Conservation (phyloP, 177 flowering plant species). For the Telopea speciosissima region DNA sequence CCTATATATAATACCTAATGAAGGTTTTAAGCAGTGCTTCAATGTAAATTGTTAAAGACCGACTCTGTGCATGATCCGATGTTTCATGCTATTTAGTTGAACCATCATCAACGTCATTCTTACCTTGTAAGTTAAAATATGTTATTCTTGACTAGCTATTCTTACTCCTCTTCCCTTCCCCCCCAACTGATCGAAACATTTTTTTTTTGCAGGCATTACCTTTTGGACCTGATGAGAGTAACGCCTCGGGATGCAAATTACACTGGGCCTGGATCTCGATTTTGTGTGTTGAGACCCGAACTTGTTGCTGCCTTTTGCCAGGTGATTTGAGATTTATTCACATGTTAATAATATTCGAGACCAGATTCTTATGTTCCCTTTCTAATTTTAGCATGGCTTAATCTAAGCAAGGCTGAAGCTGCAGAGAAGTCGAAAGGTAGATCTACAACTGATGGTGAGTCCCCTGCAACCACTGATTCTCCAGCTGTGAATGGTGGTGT, state of each 20-base stretch:
- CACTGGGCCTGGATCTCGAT: constrained; percentile 72
- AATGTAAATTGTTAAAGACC: background rate
- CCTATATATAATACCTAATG: background rate
- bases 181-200: no score
- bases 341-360: background rate
- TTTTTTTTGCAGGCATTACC: constrained; percentile 64
- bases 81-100: background rate
- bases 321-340: constrained; percentile 32
- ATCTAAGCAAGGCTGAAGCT: constrained; percentile 54
- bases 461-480: constrained; percentile 27
- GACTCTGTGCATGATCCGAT: constrained; percentile 1
- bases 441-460: constrained; percentile 31
- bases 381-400: constrained; percentile 15
- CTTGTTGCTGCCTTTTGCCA: constrained; percentile 73
- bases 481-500: constrained; percentile 21
- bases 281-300: constrained; percentile 90
- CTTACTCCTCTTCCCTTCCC: background rate
- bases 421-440: constrained; percentile 36
- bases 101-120: background rate
- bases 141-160: background rate
- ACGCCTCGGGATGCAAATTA: constrained; percentile 98
- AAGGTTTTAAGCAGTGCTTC: background rate
- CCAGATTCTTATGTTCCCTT: constrained; percentile 6
- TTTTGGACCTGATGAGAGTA: constrained; percentile 95
- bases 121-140: background rate